These are phyloP conservation scores for Cladobotryum protrusum DNA, from an alignment of 2,329 filamentous ascomycete genomes.

Conservation along the genomic window DNA sequence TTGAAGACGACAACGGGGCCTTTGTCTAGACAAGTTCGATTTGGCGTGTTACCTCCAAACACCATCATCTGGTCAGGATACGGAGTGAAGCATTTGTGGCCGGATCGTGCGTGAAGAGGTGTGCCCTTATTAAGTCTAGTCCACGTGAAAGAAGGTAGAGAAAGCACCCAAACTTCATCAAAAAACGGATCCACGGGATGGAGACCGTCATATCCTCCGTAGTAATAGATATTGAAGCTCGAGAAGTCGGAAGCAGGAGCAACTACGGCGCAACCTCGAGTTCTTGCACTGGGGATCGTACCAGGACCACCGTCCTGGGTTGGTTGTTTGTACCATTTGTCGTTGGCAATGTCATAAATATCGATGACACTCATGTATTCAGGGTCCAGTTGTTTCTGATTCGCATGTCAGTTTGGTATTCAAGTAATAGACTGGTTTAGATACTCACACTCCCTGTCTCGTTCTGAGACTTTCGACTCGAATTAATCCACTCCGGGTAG, in stretches of 20 bases:
- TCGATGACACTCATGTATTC: slow-evolving; percentile 67
- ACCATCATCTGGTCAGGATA: slow-evolving; percentile 79
- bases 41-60: slow-evolving; percentile 57
- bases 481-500: slow-evolving; percentile 44
- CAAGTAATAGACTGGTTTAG: neutral
- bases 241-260: slow-evolving; percentile 64
- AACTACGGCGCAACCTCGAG: slow-evolving; percentile 68
- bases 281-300: slow-evolving; percentile 32
- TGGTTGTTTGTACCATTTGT: slow-evolving; percentile 63
- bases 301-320: slow-evolving; percentile 54
- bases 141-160: slow-evolving; percentile 77
- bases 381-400: slow-evolving; percentile 56
- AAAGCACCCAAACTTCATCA: slow-evolving; percentile 75
- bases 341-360: slow-evolving; percentile 66
- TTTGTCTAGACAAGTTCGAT: slow-evolving; percentile 42
- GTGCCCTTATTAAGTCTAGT: slow-evolving; percentile 47
- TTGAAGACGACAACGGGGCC: slow-evolving; percentile 63
- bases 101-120: slow-evolving; percentile 53
- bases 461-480: slow-evolving; percentile 22
- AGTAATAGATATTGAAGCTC: slow-evolving; percentile 80
- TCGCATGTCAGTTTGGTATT: slow-evolving; percentile 1
- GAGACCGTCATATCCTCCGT: slow-evolving; percentile 64
- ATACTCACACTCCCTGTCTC: slow-evolving; percentile 27
- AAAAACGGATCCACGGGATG: slow-evolving; percentile 32
- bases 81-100: slow-evolving; percentile 67